A percentile compares a stretch with the other conserved stretches of the same genome.
Evolutionary conservation across 176 grass and related monocot species (phyloP).

Genomic region (Avena eriantha): DNA sequence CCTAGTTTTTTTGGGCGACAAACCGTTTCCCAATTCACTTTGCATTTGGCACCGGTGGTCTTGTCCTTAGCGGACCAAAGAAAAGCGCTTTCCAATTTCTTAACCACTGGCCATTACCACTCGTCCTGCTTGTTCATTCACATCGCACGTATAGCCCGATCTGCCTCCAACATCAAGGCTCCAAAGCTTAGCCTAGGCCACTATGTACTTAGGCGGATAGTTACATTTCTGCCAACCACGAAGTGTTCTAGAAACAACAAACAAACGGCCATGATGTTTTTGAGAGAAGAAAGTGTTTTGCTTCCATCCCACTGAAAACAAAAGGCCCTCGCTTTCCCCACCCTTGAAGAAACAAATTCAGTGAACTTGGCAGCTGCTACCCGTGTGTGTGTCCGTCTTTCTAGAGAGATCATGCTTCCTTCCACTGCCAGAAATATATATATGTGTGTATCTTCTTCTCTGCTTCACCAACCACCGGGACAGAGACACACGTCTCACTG

Average conservation of each 20-base stretch:
- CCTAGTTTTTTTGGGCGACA: too few species aligned
- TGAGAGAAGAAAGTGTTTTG: background rate
- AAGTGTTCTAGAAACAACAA: background rate
- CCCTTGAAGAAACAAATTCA: background rate
- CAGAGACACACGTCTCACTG: background rate
- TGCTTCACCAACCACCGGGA: conserved; percentile 32
- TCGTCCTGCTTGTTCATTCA: background rate
- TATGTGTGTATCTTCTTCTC: background rate
- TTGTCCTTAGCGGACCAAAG: too few species aligned
- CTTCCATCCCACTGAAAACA: background rate
- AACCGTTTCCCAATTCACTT: too few species aligned
- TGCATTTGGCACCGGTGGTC: too few species aligned
- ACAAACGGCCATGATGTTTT: background rate
- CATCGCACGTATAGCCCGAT: background rate
- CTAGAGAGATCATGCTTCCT: conserved; percentile 40
- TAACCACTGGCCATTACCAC: background rate
- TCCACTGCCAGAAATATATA: conserved; percentile 10
- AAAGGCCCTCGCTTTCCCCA: background rate
- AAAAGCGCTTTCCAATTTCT: too few species aligned
- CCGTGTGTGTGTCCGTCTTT: conserved; percentile 11
- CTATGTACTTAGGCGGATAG: too few species aligned
- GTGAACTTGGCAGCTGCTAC: background rate
- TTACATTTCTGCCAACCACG: too few species aligned
- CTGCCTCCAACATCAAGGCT: background rate
- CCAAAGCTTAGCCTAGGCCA: background rate